Evolutionary conservation across 179 eudicot genomes (phyloP).

Genomic region (Sideroxylon spinosum): DNA sequence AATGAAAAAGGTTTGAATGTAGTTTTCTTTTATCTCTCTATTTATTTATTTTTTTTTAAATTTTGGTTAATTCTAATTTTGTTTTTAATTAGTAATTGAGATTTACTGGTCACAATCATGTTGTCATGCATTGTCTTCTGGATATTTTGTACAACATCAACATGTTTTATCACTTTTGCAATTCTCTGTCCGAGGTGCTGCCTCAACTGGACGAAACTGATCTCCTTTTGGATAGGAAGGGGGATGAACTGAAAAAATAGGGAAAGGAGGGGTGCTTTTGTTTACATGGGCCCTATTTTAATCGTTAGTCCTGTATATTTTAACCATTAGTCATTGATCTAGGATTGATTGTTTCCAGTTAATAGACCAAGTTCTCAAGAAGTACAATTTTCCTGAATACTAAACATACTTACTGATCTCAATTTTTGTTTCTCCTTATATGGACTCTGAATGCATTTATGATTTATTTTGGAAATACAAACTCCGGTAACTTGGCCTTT

Average conservation of each 20-base stretch:
- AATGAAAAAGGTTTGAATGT: not conserved
- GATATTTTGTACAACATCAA: not conserved
- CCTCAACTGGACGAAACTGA: not conserved
- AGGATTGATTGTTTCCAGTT: not conserved
- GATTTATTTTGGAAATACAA: not conserved
- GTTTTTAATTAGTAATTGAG: not conserved
- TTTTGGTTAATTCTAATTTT: not conserved
- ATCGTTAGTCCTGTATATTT: not conserved
- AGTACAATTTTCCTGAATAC: not conserved
- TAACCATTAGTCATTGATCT: not conserved
- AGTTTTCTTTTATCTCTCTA: not conserved
- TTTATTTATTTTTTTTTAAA: not conserved
- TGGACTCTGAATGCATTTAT: not conserved
- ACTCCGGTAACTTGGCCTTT: not conserved
- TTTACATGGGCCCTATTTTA: not conserved
- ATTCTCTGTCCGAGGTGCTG: not conserved
- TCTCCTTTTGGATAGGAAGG: not conserved
- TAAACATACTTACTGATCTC: not conserved
- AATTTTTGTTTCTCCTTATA: not conserved
- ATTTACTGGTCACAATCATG: not conserved
- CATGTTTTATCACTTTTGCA: not conserved
- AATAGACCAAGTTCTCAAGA: not conserved
- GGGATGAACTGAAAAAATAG: not conserved
- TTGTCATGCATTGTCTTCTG: not conserved
- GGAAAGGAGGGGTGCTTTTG: not conserved